A percentile compares a stretch with the other conserved stretches of the same genome.
phyloP scores from a whole-genome alignment of 1,284 basidiomycete species.

The Schizophyllum amplum region DNA sequence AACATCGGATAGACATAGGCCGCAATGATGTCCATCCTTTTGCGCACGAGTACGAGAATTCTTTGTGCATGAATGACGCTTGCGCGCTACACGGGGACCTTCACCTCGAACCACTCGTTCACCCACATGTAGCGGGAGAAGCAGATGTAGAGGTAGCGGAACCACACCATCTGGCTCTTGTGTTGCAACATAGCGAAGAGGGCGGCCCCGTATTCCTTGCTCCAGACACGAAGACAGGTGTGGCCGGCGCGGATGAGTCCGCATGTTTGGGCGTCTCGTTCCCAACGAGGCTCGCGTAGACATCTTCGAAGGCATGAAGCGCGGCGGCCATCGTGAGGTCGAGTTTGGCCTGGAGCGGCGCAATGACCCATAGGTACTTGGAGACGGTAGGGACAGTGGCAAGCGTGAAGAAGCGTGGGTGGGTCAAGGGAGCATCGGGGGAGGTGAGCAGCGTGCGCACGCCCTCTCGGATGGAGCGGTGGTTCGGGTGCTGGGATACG shows the following conservation, averaged over 20 bases:
- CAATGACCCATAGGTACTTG: conserved; percentile 56
- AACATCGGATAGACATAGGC: no score
- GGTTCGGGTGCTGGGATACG: conserved; percentile 87
- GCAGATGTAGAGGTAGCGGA: conserved; percentile 78
- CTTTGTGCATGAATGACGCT: no score
- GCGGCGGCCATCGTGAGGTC: conserved; percentile 19
- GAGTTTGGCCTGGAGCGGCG: conserved; percentile 39
- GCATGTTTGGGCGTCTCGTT: neutral
- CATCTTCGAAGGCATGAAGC: conserved; percentile 6
- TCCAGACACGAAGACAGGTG: conserved; percentile 47
- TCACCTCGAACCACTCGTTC: conserved; percentile 63
- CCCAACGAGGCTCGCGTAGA: conserved; percentile 9
- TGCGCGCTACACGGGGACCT: conserved; percentile 7
- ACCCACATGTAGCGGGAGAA: conserved; percentile 92
- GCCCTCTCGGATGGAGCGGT: conserved; percentile 67
- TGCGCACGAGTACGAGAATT: no score
- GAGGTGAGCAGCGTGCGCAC: conserved; percentile 33
- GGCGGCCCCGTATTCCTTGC: conserved; percentile 47
- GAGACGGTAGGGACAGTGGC: conserved; percentile 44
- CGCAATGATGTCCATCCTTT: no score
- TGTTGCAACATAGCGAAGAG: conserved; percentile 72
- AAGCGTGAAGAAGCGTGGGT: conserved; percentile 46
- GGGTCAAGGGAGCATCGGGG: conserved; percentile 11
- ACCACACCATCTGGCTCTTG: conserved; percentile 80
- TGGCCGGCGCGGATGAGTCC: conserved; percentile 6